Evolutionary conservation across 257 asterid species (phyloP), one percentile per base, ranked within the genome.

Genomic region (Thymus mandschuricus): DNA sequence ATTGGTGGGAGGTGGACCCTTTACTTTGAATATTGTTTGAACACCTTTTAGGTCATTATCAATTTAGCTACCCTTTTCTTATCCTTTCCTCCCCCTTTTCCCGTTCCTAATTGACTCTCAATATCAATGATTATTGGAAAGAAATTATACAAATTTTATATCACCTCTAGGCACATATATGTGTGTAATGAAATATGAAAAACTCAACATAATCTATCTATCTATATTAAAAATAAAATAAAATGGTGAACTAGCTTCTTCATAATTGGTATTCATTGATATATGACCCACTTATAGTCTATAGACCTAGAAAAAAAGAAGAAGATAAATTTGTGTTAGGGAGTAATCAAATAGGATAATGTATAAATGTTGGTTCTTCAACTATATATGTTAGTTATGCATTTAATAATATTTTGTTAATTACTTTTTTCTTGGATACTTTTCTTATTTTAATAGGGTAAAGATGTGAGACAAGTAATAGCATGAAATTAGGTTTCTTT

Each of bases 1-100:
- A 75, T 73, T 50, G 74, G 82, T 74, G 74, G 74, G 64, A 68
- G 59, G 81, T 63, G 79, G 70, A 45, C 67, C 70, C 66, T 57
- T 43, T 51, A 6, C 73, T 69, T 69, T 68, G 69, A 75, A 66
- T 45, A 21, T 21, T 21, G 65, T 75, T 70, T 70, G 68, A 70
- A 70, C 50, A 34, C 38, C 46, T 69, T 69, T 56, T 69, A 69
- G 66, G 41, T 48, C 60, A 33, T 31, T 15, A 58, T 13, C 43
- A 29, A 56, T 69, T 8, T 57, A 57, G 35, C 66, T 57, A 57
- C 27, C 66, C 48, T 57, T 69, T 69, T 56, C 73, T 54, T 68
- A 54, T 40, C 64, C 50, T 62, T 54, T 54, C 55, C 12, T 29
- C 8, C 43, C 21, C 21, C n/a, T 33, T 49, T 10, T 13, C 6